Evolutionary conservation across 1,284 basidiomycete species (phyloP).

Genomic region (Moesziomyces sp.): DNA sequence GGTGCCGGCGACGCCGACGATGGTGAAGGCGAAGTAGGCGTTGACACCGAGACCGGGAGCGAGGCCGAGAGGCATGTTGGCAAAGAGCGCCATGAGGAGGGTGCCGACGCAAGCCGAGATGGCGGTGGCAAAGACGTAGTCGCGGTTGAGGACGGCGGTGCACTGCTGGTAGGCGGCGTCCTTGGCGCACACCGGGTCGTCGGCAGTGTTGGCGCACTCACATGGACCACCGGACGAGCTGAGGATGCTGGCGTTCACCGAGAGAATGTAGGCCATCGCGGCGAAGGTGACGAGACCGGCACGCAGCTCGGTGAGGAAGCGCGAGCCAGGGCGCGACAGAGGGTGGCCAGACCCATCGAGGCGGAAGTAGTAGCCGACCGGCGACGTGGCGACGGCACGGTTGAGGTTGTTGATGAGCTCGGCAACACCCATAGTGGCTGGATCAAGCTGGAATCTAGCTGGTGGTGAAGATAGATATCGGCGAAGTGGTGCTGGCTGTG

Average conservation of each 20-base stretch:
- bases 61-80: slow-evolving; percentile 82
- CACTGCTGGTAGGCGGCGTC: slow-evolving; percentile 74
- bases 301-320: slow-evolving; percentile 71
- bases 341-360: slow-evolving; percentile 84
- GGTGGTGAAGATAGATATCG: background rate
- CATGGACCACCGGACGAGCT: slow-evolving; percentile 83
- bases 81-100: slow-evolving; percentile 82
- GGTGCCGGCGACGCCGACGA: slow-evolving; percentile 82
- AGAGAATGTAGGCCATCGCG: slow-evolving; percentile 73
- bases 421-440: slow-evolving; percentile 21
- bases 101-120: slow-evolving; percentile 80
- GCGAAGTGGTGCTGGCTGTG: background rate
- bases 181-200: slow-evolving; percentile 69
- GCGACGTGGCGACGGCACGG: slow-evolving; percentile 74
- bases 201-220: slow-evolving; percentile 72
- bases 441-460: background rate
- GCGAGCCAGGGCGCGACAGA: slow-evolving; percentile 78
- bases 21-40: slow-evolving; percentile 89
- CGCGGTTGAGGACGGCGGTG: slow-evolving; percentile 44
- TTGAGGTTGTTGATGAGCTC: slow-evolving; percentile 62
- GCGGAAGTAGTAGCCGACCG: slow-evolving; percentile 82
- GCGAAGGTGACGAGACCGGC: slow-evolving; percentile 65
- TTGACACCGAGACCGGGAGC: slow-evolving; percentile 74
- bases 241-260: slow-evolving; percentile 74
- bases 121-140: slow-evolving; percentile 74